Evolutionary conservation across 768 basidiomycete species (phyloP).

Genomic region (Tulasnella sp.): DNA sequence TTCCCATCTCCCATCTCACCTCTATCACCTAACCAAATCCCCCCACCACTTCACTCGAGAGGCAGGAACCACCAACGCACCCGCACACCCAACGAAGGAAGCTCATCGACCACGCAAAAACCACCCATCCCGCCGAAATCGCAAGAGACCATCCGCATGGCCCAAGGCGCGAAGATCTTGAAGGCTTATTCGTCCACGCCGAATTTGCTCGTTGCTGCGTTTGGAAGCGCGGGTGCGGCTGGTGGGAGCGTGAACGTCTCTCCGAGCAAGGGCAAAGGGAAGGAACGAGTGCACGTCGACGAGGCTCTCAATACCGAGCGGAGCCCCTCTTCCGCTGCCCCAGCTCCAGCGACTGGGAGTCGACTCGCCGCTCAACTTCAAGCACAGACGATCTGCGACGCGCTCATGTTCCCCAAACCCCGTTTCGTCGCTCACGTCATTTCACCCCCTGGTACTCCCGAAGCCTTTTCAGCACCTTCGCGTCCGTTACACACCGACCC

Average conservation of each 20-base stretch:
- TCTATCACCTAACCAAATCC: not conserved
- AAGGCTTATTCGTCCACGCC: slow-evolving; percentile 11
- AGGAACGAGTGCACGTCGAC: not conserved
- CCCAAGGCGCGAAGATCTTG: not conserved
- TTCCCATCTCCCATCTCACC: not conserved
- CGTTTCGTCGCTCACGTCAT: slow-evolving; percentile 17
- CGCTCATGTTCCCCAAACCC: slow-evolving; percentile 19
- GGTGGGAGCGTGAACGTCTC: not conserved
- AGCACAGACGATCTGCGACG: slow-evolving; percentile 19
- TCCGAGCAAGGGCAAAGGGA: not conserved
- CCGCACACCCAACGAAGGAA: not conserved
- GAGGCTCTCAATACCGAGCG: not conserved
- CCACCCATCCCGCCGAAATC: slow-evolving; percentile 15
- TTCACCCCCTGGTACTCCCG: not conserved
- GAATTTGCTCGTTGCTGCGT: not conserved
- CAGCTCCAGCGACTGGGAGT: not conserved
- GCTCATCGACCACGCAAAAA: not conserved
- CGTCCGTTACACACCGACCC: not conserved
- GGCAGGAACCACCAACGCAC: not conserved
- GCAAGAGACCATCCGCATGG: not conserved
- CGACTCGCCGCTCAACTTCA: not conserved
- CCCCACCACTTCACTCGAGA: not conserved
- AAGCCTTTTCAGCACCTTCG: not conserved
- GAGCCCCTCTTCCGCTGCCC: not conserved
- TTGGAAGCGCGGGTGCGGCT: not conserved